Conservation (phyloP, 768 basidiomycete species). For the Cubamyces lactineus region DNA sequence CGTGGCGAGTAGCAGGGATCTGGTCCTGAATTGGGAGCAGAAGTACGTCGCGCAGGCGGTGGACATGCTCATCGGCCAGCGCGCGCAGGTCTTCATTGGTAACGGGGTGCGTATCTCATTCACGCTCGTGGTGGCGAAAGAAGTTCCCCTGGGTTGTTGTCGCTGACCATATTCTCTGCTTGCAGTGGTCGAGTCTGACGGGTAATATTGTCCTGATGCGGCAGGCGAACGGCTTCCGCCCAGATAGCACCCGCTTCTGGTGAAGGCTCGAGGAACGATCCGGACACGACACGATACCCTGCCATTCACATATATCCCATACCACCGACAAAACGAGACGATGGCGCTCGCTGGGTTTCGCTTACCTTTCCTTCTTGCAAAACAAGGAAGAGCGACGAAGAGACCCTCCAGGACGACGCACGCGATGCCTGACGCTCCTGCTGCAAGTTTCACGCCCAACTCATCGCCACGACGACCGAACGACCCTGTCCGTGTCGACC, state of each 20-base stretch:
- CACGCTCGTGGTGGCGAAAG: no score
- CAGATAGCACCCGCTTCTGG: constrained; percentile 44
- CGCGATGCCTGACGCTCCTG: no score
- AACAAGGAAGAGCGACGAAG: no score
- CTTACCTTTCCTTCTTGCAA: no score
- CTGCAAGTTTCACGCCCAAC: no score
- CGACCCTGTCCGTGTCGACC: no score
- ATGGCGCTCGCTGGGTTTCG: no score
- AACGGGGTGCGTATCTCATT: constrained; percentile 60
- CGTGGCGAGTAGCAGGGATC: constrained; percentile 57
- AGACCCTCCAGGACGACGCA: no score
- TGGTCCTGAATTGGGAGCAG: constrained; percentile 57
- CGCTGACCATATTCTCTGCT: not conserved
- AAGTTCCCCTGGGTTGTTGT: no score
- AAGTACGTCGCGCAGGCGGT: constrained; percentile 59
- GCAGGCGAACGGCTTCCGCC: constrained; percentile 38
- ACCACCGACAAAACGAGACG: no score
- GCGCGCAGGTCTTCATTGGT: constrained; percentile 68
- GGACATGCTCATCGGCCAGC: constrained; percentile 69
- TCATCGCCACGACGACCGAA: no score
- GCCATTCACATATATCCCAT: not conserved
- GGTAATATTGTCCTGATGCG: constrained; percentile 52
- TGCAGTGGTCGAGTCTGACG: constrained; percentile 52
- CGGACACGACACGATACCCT: not conserved
- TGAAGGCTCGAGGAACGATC: not conserved